These are phyloP conservation scores for Penicillium desertorum DNA, from an alignment of 495 filamentous ascomycete genomes.

Conservation along the genomic window DNA sequence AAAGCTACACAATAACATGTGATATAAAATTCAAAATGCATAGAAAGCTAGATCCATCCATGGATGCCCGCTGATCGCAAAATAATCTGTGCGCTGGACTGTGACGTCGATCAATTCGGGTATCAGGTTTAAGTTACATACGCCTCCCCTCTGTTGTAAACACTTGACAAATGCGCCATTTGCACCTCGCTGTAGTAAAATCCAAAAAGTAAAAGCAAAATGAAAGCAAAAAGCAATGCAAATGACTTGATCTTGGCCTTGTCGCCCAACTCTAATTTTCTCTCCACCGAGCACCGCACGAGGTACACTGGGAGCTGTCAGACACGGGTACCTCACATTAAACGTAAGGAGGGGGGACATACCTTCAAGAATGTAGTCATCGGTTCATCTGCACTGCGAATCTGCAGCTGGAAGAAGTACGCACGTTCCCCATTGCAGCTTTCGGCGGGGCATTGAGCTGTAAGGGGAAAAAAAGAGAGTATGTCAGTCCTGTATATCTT, in stretches of 20 bases:
- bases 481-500: background rate
- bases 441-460: slow-evolving; percentile 74
- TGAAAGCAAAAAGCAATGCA: slow-evolving; percentile 2
- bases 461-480: slow-evolving; percentile 1
- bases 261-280: slow-evolving; percentile 37
- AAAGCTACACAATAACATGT: background rate
- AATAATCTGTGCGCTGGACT: slow-evolving; percentile 14
- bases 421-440: slow-evolving; percentile 76
- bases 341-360: slow-evolving; percentile 28
- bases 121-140: slow-evolving; percentile 15
- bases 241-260: background rate
- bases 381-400: slow-evolving; percentile 95
- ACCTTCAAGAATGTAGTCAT: slow-evolving; percentile 97
- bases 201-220: background rate
- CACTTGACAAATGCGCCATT: slow-evolving; percentile 17
- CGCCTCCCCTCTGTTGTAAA: background rate
- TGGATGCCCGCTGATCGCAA: slow-evolving; percentile 1
- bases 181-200: slow-evolving; percentile 8
- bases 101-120: slow-evolving; percentile 31
- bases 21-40: background rate
- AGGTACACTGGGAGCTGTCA: slow-evolving; percentile 44
- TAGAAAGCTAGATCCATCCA: slow-evolving; percentile 2
- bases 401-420: slow-evolving; percentile 95
- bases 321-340: slow-evolving; percentile 24
- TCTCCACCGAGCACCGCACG: slow-evolving; percentile 47